phyloP scores from a whole-genome alignment of 495 filamentous ascomycete species.

The Paragyromitra xinjiangensis region DNA sequence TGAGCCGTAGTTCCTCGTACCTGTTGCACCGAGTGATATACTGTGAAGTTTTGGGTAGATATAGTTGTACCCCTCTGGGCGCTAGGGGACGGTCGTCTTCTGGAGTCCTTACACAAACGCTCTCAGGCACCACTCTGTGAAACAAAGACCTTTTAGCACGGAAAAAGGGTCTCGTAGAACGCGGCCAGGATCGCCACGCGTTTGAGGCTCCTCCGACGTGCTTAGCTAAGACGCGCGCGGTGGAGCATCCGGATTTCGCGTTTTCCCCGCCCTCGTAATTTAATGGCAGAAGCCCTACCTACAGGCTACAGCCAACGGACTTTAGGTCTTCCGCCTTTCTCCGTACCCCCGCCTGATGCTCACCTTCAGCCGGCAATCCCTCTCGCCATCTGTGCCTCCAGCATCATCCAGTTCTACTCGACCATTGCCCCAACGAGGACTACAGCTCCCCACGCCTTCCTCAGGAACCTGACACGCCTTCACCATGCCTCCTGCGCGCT shows the following conservation, averaged over 20 bases:
- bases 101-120: neutral
- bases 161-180: slow-evolving; percentile 3
- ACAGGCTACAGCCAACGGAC: slow-evolving; percentile 4
- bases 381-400: slow-evolving; percentile 15
- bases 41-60: neutral
- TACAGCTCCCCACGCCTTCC: neutral
- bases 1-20: too few relatives aligned
- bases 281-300: slow-evolving; percentile 22
- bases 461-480: slow-evolving; percentile 2
- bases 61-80: neutral
- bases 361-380: slow-evolving; percentile 21
- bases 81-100: neutral
- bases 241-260: slow-evolving; percentile 44
- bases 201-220: slow-evolving; percentile 41
- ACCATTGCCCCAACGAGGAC: neutral
- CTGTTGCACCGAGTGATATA: slow-evolving; percentile 31
- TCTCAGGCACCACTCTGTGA: neutral
- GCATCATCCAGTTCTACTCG: slow-evolving; percentile 9
- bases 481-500: slow-evolving; percentile 52
- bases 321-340: slow-evolving; percentile 37
- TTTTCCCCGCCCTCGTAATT: slow-evolving; percentile 54
- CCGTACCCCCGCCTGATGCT: slow-evolving; percentile 37
- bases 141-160: neutral
- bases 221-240: slow-evolving; percentile 53
- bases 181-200: slow-evolving; percentile 33